A percentile compares a stretch with the other conserved stretches of the same genome.
These are phyloP conservation scores for Geosmithia flava DNA, from an alignment of 2,329 filamentous ascomycete genomes.

Conservation along the genomic window DNA sequence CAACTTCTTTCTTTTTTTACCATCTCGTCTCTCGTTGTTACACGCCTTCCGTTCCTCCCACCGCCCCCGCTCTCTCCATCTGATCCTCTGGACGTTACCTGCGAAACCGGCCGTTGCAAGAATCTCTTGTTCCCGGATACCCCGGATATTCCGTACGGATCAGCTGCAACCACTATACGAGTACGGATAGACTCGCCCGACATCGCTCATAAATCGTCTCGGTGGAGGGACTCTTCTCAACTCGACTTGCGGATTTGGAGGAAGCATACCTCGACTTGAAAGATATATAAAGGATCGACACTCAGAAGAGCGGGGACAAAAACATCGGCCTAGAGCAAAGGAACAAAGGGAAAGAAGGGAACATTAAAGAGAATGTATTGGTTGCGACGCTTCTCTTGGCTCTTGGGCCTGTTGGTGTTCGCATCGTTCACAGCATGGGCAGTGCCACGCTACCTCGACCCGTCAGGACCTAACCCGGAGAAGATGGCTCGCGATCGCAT, in stretches of 20 bases:
- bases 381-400: slow-evolving; percentile 29
- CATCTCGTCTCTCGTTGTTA: background rate
- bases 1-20: background rate
- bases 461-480: slow-evolving; percentile 47
- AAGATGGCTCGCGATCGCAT: slow-evolving; percentile 48
- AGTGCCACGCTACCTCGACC: slow-evolving; percentile 45
- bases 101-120: background rate
- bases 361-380: slow-evolving; percentile 15
- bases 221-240: too few relatives aligned
- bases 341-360: background rate
- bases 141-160: too few relatives aligned
- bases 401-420: slow-evolving; percentile 24
- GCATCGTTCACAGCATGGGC: slow-evolving; percentile 36
- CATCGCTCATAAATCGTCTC: too few relatives aligned
- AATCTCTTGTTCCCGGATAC: background rate
- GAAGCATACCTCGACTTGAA: too few relatives aligned
- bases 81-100: background rate
- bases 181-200: too few relatives aligned
- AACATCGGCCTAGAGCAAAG: background rate
- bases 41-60: background rate
- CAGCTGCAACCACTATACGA: too few relatives aligned
- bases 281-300: too few relatives aligned
- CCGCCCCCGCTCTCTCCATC: background rate
- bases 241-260: too few relatives aligned
- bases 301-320: too few relatives aligned